These are phyloP conservation scores for Plasmodium gallinaceum DNA, from an alignment of 169 alveolate species.

Conservation along the genomic window DNA sequence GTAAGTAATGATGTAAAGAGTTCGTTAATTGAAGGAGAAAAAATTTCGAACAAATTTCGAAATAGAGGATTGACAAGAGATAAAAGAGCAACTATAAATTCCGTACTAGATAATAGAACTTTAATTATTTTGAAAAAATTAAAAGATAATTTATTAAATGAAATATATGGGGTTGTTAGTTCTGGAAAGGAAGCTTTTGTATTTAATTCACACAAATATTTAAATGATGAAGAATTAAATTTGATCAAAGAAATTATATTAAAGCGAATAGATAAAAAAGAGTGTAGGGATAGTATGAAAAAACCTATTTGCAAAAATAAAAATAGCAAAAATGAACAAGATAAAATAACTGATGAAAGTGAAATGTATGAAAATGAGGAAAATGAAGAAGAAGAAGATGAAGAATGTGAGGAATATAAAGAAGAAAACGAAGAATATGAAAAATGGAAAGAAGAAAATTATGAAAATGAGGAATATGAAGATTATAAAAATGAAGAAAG, in stretches of 20 bases:
- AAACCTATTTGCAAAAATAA: neutral
- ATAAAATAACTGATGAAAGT: conserved; percentile 55
- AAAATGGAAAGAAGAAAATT: neutral
- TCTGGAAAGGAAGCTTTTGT: conserved; percentile 99
- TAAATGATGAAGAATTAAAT: conserved; percentile 74
- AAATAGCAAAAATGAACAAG: conserved; percentile 93
- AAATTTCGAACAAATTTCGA: conserved; percentile 53
- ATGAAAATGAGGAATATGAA: neutral
- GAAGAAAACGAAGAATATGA: conserved; percentile 9
- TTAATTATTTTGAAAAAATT: conserved; percentile 92
- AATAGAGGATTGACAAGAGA: conserved; percentile 93
- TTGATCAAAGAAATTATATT: conserved; percentile 33
- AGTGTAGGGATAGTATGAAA: neutral
- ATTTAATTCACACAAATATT: conserved; percentile 88
- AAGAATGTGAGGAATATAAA: conserved; percentile 16
- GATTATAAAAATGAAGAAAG: neutral
- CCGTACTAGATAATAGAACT: conserved; percentile 97
- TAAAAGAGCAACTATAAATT: conserved; percentile 97
- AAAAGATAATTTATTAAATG: conserved; percentile 91
- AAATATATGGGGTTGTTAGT: conserved; percentile 96
- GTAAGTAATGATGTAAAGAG: conserved; percentile 47
- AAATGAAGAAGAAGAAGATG: neutral
- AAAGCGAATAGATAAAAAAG: conserved; percentile 10
- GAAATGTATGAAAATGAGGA: conserved; percentile 5
- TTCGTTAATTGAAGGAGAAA: conserved; percentile 64